A percentile compares a stretch with the other conserved stretches of the same genome.
phyloP scores from a whole-genome alignment of 139 green algal species.

The Penium margaritaceum region DNA sequence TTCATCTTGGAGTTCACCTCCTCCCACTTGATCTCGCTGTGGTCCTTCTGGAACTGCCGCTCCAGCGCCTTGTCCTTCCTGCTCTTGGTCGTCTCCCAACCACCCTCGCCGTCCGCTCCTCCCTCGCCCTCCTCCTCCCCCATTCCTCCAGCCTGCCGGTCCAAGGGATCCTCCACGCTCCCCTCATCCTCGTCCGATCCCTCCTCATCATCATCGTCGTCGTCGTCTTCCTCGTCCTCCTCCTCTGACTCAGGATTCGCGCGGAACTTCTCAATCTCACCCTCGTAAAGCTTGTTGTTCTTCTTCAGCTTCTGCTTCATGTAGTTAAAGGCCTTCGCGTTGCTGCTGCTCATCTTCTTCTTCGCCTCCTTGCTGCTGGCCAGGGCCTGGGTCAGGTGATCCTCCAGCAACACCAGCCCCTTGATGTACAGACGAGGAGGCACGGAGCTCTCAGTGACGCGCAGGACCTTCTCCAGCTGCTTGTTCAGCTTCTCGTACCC shows the following conservation, averaged over 20 bases:
- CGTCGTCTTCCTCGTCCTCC: constrained; percentile 53
- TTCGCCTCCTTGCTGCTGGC: constrained; percentile 76
- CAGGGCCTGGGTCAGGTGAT: constrained; percentile 44
- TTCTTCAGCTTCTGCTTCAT: constrained; percentile 97
- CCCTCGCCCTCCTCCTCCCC: constrained; percentile 50
- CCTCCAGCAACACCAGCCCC: constrained; percentile 83
- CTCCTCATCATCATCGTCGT: constrained; percentile 48
- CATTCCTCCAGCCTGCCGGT: background rate
- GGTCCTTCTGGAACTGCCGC: constrained; percentile 64
- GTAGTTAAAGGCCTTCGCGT: constrained; percentile 86
- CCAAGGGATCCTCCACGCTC: constrained; percentile 13
- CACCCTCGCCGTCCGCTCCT: constrained; percentile 46
- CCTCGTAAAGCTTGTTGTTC: constrained; percentile 63
- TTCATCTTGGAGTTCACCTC: constrained; percentile 88
- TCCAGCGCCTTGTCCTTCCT: constrained; percentile 57
- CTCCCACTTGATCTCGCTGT: constrained; percentile 85
- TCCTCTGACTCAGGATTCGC: constrained; percentile 63
- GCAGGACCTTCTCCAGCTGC: constrained; percentile 78
- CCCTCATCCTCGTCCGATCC: constrained; percentile 47
- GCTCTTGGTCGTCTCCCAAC: constrained; percentile 56
- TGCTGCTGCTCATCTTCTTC: constrained; percentile 90
- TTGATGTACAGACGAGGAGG: constrained; percentile 73
- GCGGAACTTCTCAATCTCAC: constrained; percentile 49
- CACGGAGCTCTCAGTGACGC: constrained; percentile 25
- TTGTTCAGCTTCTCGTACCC: constrained; percentile 95